Evolutionary conservation across 164 flowering plant species (phyloP), one percentile per base, ranked within the genome.

Genomic region (Macadamia integrifolia): DNA sequence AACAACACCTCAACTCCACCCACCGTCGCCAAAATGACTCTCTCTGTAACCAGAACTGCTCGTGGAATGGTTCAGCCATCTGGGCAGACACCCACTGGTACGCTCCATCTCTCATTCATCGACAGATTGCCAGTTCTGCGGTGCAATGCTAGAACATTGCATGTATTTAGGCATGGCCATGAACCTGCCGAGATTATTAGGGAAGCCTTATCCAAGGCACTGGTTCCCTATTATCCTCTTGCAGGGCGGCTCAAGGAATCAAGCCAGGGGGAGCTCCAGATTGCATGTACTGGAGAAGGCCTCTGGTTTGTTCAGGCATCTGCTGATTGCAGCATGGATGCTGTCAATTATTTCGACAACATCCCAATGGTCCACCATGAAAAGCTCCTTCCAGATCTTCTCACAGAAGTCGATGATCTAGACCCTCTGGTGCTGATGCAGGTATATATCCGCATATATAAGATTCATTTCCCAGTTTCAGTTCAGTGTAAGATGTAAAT

Each of bases 161-260:
- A 86, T 40, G 84, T 88, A 61, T 88, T 75, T 31, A 68, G 64
- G 32, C 79, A 78, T 28, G 88, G 85, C 29, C 71, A 59, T 32
- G 76, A 71, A 6, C 78, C 80, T 6, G 74, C 82, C 11, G 28
- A 66, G 35, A 76, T 77, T 52, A 80, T 88, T 9, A 79, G 60
- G 59, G 74, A 74, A 63, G 89, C 87, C 43, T 70, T 86, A 74
- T 78, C 87, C 31, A 82, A 61, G 71, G 90, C 90, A 8, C 68
- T 88, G 67, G 86, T 86, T 65, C 85, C 82, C 23, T 88, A 86
- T 62, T 86, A 88, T 71, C 91, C 89, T 66, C 88, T 88, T 3
- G 91, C 90, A 1, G 91, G 93, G 13, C 56, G 85, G 68, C 80
- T 86, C 11, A 65, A 58, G 18, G 79, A 78, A 40, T 56, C 77